phyloP scores from a whole-genome alignment of 2,329 filamentous ascomycete genomes.

The Beauveria bassiana region DNA sequence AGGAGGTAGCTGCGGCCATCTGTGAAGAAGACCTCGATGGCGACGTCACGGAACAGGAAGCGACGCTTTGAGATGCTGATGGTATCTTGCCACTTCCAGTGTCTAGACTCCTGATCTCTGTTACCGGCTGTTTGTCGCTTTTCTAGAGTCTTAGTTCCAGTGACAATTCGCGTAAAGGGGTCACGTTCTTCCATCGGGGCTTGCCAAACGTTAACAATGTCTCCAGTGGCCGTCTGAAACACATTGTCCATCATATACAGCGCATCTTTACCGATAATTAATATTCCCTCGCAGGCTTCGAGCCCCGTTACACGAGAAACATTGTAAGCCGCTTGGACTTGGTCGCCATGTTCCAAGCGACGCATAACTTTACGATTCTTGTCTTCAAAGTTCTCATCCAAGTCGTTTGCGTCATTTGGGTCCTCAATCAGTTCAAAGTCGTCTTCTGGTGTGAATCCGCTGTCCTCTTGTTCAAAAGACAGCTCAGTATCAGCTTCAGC shows the following conservation, averaged over 20 bases:
- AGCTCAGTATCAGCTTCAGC: conserved; percentile 1
- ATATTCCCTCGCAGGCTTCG: conserved; percentile 85
- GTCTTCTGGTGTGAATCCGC: conserved; percentile 56
- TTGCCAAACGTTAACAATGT: conserved; percentile 95
- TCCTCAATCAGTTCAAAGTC: conserved; percentile 96
- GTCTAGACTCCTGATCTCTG: conserved; percentile 70
- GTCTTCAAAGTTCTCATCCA: conserved; percentile 76
- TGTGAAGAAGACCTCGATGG: conserved; percentile 94
- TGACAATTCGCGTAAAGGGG: conserved; percentile 90
- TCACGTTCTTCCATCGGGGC: conserved; percentile 88
- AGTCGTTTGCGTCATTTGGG: conserved; percentile 73
- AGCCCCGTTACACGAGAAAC: conserved; percentile 89
- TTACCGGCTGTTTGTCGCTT: conserved; percentile 50
- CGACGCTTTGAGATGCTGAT: conserved; percentile 93
- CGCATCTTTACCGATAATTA: conserved; percentile 86
- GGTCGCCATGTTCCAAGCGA: conserved; percentile 79
- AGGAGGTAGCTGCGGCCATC: conserved; percentile 93
- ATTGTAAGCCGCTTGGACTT: conserved; percentile 91
- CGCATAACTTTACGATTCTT: conserved; percentile 98
- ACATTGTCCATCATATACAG: conserved; percentile 95
- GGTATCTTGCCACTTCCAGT: conserved; percentile 91
- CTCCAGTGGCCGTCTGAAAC: conserved; percentile 88
- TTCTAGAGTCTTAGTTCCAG: conserved; percentile 52
- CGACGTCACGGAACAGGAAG: conserved; percentile 91
- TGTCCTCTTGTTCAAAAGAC: conserved; percentile 18